A percentile compares a stretch with the other conserved stretches of the same genome.
Conservation (phyloP, 2,329 filamentous ascomycete species). For the Seiridium cupressi region DNA sequence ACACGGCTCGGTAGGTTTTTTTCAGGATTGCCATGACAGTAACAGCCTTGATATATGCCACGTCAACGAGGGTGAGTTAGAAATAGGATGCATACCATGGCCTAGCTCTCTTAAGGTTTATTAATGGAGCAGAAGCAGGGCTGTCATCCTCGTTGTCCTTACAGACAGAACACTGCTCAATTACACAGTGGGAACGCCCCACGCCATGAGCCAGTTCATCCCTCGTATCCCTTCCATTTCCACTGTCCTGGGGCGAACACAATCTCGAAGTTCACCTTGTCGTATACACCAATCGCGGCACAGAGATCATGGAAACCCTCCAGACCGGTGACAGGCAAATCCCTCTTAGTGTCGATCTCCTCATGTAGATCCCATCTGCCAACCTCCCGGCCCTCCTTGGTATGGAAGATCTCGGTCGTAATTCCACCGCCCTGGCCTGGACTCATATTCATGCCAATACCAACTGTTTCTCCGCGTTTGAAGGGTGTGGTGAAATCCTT, state of each 20-base stretch:
- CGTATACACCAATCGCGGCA: constrained; percentile 69
- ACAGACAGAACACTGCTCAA: not conserved
- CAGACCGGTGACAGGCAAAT: constrained; percentile 63
- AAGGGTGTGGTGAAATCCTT: constrained; percentile 66
- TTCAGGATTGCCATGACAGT: no score
- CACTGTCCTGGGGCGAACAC: constrained; percentile 59
- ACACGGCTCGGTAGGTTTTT: no score
- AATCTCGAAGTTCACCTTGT: constrained; percentile 66
- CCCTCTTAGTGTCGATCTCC: constrained; percentile 63
- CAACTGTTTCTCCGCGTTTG: constrained; percentile 62
- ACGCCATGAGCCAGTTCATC: not conserved
- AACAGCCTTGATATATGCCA: no score
- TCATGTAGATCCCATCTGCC: constrained; percentile 74
- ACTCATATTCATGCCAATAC: constrained; percentile 67
- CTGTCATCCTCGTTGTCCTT: no score
- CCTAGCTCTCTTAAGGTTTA: no score
- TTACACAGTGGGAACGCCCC: not conserved
- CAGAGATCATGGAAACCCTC: constrained; percentile 71
- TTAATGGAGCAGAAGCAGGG: no score
- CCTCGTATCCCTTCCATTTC: constrained; percentile 42
- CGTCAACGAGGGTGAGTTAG: no score
- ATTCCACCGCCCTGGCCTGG: constrained; percentile 35
- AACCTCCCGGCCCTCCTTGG: constrained; percentile 58
- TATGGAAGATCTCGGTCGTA: constrained; percentile 66
- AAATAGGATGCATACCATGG: no score